These are phyloP conservation scores for Solanum lycopersicoides DNA, from an alignment of 257 asterid genomes.

Conservation along the genomic window DNA sequence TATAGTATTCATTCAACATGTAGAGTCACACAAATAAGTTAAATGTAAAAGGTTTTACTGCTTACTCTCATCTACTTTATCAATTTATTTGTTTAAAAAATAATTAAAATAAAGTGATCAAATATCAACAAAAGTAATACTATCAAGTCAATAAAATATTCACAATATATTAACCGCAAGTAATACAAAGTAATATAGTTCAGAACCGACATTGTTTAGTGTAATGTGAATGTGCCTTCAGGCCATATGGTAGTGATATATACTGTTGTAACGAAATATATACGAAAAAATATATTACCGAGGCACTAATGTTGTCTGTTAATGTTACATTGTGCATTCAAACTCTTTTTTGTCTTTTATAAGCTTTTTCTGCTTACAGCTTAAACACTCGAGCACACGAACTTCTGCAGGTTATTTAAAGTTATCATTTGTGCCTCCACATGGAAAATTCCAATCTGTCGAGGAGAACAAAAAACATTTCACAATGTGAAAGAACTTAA, in stretches of 20 bases:
- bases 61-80: background rate
- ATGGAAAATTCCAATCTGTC: background rate
- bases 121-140: background rate
- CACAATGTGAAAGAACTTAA: background rate
- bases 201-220: background rate
- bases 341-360: background rate
- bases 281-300: background rate
- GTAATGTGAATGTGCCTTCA: background rate
- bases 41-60: background rate
- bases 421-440: background rate
- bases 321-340: background rate
- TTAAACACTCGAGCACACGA: background rate
- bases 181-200: background rate
- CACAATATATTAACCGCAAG: background rate
- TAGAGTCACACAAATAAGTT: background rate
- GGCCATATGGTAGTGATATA: background rate
- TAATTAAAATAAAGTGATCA: background rate
- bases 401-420: background rate
- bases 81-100: background rate
- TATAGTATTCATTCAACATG: background rate
- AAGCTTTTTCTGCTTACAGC: background rate
- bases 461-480: background rate
- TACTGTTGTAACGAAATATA: background rate
- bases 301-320: background rate
- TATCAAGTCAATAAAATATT: background rate